These are phyloP conservation scores for Metschnikowia henanensis DNA, from an alignment of 805 yeast species.

Conservation along the genomic window DNA sequence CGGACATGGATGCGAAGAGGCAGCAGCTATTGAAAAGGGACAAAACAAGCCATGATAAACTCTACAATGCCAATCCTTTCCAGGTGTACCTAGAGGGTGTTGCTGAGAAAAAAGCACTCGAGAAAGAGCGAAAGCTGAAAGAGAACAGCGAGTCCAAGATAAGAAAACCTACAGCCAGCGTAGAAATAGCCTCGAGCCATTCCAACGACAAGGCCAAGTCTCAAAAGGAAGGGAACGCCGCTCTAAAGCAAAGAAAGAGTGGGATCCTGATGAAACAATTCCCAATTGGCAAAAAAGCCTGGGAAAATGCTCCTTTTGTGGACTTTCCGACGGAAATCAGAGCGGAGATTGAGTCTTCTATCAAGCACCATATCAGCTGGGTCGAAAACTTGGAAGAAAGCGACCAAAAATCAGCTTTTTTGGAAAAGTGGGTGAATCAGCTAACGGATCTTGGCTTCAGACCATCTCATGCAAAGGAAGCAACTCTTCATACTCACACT, in stretches of 20 bases:
- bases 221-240: slow-evolving; percentile 1
- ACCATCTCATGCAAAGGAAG: slow-evolving; percentile 65
- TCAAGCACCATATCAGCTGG: slow-evolving; percentile 62
- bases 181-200: not conserved
- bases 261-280: slow-evolving; percentile 6
- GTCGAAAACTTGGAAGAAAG: slow-evolving; percentile 20
- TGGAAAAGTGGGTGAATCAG: slow-evolving; percentile 15
- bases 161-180: slow-evolving; percentile 44
- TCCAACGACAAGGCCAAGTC: not conserved
- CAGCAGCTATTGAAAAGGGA: slow-evolving; percentile 46
- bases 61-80: slow-evolving; percentile 79
- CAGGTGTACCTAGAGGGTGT: slow-evolving; percentile 57
- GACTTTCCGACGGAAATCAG: slow-evolving; percentile 68
- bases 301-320: slow-evolving; percentile 71
- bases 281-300: slow-evolving; percentile 53
- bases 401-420: not conserved
- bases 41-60: slow-evolving; percentile 46
- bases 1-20: slow-evolving; percentile 62
- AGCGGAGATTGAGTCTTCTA: slow-evolving; percentile 57
- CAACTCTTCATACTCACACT: slow-evolving; percentile 55
- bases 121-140: slow-evolving; percentile 48
- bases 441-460: slow-evolving; percentile 55
- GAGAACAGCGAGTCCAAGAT: slow-evolving; percentile 51
- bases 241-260: not conserved
- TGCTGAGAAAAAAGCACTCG: slow-evolving; percentile 41